Evolutionary conservation across 2,329 filamentous ascomycete genomes (phyloP), one percentile per base, ranked within the genome.

Genomic region (Colletotrichum tamarilloi): DNA sequence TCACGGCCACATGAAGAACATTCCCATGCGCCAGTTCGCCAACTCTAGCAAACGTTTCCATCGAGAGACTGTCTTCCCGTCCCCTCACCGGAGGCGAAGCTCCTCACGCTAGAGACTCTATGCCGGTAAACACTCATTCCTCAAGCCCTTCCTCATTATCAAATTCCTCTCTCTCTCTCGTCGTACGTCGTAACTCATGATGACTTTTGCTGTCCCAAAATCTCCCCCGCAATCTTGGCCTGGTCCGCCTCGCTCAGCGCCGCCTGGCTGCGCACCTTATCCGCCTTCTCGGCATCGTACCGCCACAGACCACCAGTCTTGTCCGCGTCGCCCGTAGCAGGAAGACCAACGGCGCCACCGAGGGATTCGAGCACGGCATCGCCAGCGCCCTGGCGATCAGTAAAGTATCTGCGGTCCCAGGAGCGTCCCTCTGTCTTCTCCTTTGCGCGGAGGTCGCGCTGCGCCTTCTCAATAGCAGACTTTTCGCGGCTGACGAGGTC

Each of bases 361-460:
- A 91, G 81, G 12, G 77, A 75, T 63, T 82, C 78, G 16, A 91
- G 85, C 0, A 86, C 81, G 8, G 80, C 74, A 72, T 91, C 89
- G 4, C 55, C 30, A 0, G 79, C 73, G 22, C 83, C 84, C 73
- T 86, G 80, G 78, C 89, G 78, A 78, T 82, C 78, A 71, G 87
- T 90, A 84, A 98, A 99, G 85, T 97, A 98, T 67, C 93, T 89
- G 58, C 95, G 89, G 79, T 95, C 89, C 96, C 97, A 99, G 53
- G 90, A 87, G 56, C 89, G 88, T 24, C 92, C 92, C 77, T 95
- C 93, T n/a, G 89, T 87, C 78, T 90, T 91, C 82, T 98, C 95
- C 79, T 90, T 87, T 80, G 90, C 90, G 75, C 95, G 91, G 84
- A 86, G 79, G 91, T 87, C 82, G 89, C 94, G 91, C 86, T 98